Evolutionary conservation across 768 basidiomycete genomes (phyloP), one percentile per base, ranked within the genome.

Genomic region (Leccinum arenicola): DNA sequence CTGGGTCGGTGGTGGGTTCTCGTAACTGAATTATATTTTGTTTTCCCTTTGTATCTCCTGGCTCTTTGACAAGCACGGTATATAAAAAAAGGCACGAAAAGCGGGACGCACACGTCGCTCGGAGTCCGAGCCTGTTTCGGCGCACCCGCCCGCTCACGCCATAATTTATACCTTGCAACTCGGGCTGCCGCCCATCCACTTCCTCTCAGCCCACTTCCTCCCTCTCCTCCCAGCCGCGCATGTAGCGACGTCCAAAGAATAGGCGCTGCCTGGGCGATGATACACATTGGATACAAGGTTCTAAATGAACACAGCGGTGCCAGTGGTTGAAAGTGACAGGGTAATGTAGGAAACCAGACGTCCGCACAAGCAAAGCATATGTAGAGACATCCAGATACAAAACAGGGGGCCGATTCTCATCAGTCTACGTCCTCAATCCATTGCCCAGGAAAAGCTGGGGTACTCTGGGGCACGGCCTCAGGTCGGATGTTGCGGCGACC

Each of bases 341-440:
- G 62, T 68, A 58, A 58, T 58, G 61, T 58, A 43, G 43, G 43
- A 52, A 61, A 35, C 25, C 2, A 40, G 56, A 51, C 35, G 54
- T 19, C 21, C 43, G 45, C 55, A 61, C 21, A 49, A 60, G 40
- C n/a, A 51, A 54, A 21, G 23, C 50, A 52, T 38, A 33, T 47
- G 11, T n/a, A 19, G 36, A 52, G 21, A 58, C 50, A 51, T 52
- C 54, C 50, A 57, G 9, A 43, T 48, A 51, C 19, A 19, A 50
- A 48, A 36, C 11, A 33, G 14, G 19, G 23, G 11, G 12, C 25
- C 29, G 23, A 29, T 23, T 14, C 38, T 36, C 33, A 36, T 75
- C 55, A 76, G 48, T 75, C 74, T 48, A 72, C 62, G 53, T 73
- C 69, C 43, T 76, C 73, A 11, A 67, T 65, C 74, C 74, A 76